Conservation (phyloP, 2,329 filamentous ascomycete genomes). For the Fusarium cyanostomum region DNA sequence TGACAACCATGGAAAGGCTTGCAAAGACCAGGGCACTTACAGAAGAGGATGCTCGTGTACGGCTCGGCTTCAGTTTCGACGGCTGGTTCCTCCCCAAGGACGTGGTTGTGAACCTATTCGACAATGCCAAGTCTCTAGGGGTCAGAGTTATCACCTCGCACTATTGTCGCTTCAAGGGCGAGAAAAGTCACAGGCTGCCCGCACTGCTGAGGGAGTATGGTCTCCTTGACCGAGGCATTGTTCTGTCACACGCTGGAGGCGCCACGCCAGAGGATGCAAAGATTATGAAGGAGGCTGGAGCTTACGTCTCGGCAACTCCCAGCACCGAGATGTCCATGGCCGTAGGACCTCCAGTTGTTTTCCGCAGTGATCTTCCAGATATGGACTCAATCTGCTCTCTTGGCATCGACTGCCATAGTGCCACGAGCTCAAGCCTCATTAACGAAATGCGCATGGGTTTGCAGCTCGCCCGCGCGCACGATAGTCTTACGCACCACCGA, state of each 20-base stretch:
- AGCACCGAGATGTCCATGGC: slow-evolving; percentile 25
- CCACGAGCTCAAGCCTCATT: neutral
- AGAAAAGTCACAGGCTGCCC: too few species aligned
- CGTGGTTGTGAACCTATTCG: neutral
- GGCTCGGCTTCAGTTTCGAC: neutral
- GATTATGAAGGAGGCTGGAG: neutral
- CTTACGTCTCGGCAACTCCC: slow-evolving; percentile 12
- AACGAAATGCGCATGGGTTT: slow-evolving; percentile 4
- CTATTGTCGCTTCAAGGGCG: neutral
- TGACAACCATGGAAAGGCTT: neutral
- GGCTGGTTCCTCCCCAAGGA: neutral
- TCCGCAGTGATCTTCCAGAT: neutral
- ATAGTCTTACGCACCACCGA: neutral
- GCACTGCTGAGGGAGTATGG: neutral
- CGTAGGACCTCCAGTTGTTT: slow-evolving; percentile 8
- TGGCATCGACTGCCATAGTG: slow-evolving; percentile 4
- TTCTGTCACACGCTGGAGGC: slow-evolving; percentile 12
- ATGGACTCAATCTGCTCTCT: neutral
- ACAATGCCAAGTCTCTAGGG: neutral
- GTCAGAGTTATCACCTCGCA: neutral
- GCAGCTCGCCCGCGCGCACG: neutral
- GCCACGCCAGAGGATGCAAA: neutral
- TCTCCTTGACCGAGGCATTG: neutral
- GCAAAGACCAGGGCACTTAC: neutral
- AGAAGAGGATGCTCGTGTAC: neutral